Base-by-base conservation (phyloP, 495 filamentous ascomycete genomes). In the Astrocystis sublimbata region DNA sequence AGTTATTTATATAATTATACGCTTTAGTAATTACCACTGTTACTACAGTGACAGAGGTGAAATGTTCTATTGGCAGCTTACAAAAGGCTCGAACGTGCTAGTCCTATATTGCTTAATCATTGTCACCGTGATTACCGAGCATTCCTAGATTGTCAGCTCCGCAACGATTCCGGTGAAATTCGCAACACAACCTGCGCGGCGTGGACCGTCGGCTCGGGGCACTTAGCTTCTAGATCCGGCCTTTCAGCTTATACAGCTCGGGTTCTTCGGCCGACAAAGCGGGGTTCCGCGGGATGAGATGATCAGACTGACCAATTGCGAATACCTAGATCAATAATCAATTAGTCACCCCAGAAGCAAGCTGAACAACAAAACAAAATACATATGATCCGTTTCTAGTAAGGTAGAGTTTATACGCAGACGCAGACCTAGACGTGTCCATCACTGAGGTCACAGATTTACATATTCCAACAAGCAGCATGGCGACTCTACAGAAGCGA, bases 401-500 rank as follows among this genome's bases (percentile, higher is more conserved):
- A 15, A 8, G 21, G 17, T 17, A 41, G 13, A 42, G 42, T 42
- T 30, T 24, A 55, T 30, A 41, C 9, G 6, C 12, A 17, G 17
- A 24, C 23, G 6, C 6, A 24, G n/a, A 2, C 12, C 42, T 6
- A 6, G 6, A 13, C 6, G 6, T 13, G 7, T 6, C 21, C 21
- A 54, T 17, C 35, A 21, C 33, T 10, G 21, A 3, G 31, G 12
- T 26, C 24, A 42, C 24, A 8, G 19, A 7, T 42, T 5, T 28
- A n/a, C 5, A 15, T 0, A 24, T 58, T 2, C 17, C 43, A 23
- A 36, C 26, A n/a, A 46, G 36, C 6, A 40, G 17, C 15, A 60
- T 51, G 58, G 13, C 58, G 35, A 23, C 41, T 26, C 0, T 42
- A 21, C 58, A 51, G n/a, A 51, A 51, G 33, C 81, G 81, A 66